These are phyloP conservation scores for Scolecobasidium constrictum DNA, from an alignment of 2,329 filamentous ascomycete genomes.

Conservation along the genomic window DNA sequence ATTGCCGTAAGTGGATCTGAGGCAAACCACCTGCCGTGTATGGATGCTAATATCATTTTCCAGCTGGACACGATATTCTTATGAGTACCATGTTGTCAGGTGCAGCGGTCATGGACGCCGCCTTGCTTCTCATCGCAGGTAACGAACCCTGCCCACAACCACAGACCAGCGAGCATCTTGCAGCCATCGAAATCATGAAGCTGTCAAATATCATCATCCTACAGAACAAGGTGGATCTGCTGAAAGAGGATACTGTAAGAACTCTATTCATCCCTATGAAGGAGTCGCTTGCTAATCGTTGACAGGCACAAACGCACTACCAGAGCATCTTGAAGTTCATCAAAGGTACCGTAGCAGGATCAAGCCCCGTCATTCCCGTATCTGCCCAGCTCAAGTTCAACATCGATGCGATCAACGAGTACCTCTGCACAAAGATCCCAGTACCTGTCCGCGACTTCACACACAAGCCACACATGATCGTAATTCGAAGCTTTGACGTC, in stretches of 20 bases:
- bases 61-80: slow-evolving; percentile 97
- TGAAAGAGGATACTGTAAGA: slow-evolving; percentile 69
- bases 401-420: slow-evolving; percentile 95
- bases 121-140: slow-evolving; percentile 11
- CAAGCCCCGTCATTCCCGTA: slow-evolving; percentile 91
- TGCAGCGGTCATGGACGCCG: slow-evolving; percentile 77
- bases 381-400: slow-evolving; percentile 97
- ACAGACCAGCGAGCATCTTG: slow-evolving; percentile 96
- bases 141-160: slow-evolving; percentile 89
- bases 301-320: slow-evolving; percentile 81
- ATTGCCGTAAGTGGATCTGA: slow-evolving; percentile 1
- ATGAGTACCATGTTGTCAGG: slow-evolving; percentile 99
- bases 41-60: not conserved
- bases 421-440: slow-evolving; percentile 89
- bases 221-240: slow-evolving; percentile 98
- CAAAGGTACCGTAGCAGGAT: slow-evolving; percentile 89
- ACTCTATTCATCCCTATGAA: no score
- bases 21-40: not conserved
- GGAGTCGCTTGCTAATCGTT: no score
- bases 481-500: slow-evolving; percentile 98
- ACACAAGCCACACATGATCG: slow-evolving; percentile 92
- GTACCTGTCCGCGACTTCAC: slow-evolving; percentile 85
- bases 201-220: slow-evolving; percentile 98
- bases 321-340: slow-evolving; percentile 98
- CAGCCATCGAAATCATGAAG: slow-evolving; percentile 99